Conservation (phyloP, 768 basidiomycete species). For the Sutorius australiensis region DNA sequence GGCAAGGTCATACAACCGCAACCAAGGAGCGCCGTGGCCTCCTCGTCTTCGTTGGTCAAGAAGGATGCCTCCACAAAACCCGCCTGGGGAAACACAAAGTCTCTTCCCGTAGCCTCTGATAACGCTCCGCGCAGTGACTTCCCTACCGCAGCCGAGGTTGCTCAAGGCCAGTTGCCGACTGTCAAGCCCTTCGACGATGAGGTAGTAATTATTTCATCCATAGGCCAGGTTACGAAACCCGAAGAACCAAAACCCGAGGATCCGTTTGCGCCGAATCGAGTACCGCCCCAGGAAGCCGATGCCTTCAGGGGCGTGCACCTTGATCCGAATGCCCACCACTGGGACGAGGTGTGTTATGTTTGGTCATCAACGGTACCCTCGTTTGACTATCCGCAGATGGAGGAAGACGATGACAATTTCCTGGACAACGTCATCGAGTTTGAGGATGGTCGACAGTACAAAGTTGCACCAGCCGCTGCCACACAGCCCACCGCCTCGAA, state of each 20-base stretch:
- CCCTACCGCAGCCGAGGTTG: conserved; percentile 95
- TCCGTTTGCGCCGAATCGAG: conserved; percentile 47
- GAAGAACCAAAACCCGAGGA: conserved; percentile 51
- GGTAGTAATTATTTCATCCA: conserved; percentile 13
- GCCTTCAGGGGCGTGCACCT: conserved; percentile 93
- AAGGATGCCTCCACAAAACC: conserved; percentile 42
- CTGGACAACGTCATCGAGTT: conserved; percentile 90
- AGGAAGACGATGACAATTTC: conserved; percentile 91
- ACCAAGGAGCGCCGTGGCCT: conserved; percentile 40
- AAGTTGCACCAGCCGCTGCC: conserved; percentile 53
- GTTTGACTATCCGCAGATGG: conserved; percentile 51
- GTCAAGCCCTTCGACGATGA: not conserved
- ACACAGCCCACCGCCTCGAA: conserved; percentile 24
- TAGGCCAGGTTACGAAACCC: conserved; percentile 19
- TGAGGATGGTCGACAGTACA: conserved; percentile 91
- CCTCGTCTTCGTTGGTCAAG: conserved; percentile 33
- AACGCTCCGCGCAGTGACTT: conserved; percentile 63
- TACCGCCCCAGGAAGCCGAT: conserved; percentile 79
- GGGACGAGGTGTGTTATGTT: conserved; percentile 82
- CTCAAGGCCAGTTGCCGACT: conserved; percentile 55
- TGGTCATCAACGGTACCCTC: not conserved
- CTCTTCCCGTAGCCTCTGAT: conserved; percentile 34
- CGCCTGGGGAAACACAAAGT: conserved; percentile 69
- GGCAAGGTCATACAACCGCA: conserved; percentile 68
- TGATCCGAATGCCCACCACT: conserved; percentile 91